A percentile compares a stretch with the other conserved stretches of the same genome.
Evolutionary conservation across 2,329 filamentous ascomycete species (phyloP).

Genomic region (Nigrospora oryzae): DNA sequence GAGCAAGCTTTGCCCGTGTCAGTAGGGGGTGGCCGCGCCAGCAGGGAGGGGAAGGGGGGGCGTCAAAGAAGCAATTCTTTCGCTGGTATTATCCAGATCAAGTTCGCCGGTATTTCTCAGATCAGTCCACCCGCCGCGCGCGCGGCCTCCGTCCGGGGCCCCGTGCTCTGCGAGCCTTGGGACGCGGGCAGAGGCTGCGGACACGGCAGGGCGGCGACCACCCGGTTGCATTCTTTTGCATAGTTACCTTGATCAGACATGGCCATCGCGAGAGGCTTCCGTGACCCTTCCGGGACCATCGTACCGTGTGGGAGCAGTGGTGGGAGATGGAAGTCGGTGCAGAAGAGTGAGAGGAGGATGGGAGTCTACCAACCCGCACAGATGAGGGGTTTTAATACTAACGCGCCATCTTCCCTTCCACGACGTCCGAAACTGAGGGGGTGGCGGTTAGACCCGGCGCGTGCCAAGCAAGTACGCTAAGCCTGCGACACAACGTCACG

Average conservation of each 20-base stretch:
- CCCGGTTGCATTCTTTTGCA: constrained; percentile 1
- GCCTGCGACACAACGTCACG: too few relatives aligned
- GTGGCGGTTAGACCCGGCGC: too few relatives aligned
- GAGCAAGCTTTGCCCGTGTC: constrained; percentile 26
- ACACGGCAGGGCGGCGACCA: neutral
- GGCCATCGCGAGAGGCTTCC: neutral
- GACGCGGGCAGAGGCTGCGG: too few relatives aligned
- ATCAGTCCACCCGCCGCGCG: constrained; percentile 21
- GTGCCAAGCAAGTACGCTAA: too few relatives aligned
- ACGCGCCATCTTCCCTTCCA: too few relatives aligned
- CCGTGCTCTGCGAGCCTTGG: too few relatives aligned
- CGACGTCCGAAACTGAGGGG: too few relatives aligned
- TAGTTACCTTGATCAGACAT: constrained; percentile 1
- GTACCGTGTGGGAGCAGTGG: too few relatives aligned
- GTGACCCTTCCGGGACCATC: neutral
- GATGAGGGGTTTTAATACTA: too few relatives aligned
- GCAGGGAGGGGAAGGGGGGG: constrained; percentile 14
- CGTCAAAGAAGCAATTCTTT: constrained; percentile 72
- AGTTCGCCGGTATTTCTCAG: constrained; percentile 79
- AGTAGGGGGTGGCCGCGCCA: neutral
- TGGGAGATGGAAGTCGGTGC: too few relatives aligned
- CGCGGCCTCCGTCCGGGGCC: neutral
- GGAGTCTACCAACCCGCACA: too few relatives aligned
- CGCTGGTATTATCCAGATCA: constrained; percentile 84
- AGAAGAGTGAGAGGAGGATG: too few relatives aligned